phyloP scores from a whole-genome alignment of 1,139 yeast species.

The Hemisphaericaspora xylofermentans region DNA sequence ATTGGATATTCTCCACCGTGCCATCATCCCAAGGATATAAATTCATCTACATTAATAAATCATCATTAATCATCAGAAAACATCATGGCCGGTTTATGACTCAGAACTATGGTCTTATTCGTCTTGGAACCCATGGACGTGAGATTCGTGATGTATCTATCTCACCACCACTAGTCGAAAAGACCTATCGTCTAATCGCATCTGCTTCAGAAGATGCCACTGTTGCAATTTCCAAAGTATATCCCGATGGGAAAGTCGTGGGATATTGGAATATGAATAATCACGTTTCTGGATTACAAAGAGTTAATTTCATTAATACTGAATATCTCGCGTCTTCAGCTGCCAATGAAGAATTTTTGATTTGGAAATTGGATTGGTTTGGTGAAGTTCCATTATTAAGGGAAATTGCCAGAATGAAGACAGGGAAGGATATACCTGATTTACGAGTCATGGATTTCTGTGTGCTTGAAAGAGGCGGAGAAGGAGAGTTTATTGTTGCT shows the following conservation, averaged over 20 bases:
- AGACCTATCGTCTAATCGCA: constrained; percentile 43
- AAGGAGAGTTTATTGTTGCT: constrained; percentile 51
- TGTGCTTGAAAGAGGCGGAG: constrained; percentile 31
- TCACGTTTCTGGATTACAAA: constrained; percentile 88
- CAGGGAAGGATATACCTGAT: constrained; percentile 64
- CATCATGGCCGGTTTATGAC: constrained; percentile 21
- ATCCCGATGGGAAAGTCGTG: constrained; percentile 38
- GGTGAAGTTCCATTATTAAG: constrained; percentile 41
- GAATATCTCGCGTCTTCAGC: constrained; percentile 60
- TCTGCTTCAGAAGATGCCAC: constrained; percentile 92
- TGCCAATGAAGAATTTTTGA: constrained; percentile 83
- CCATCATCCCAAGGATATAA: constrained; percentile 15
- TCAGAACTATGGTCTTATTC: constrained; percentile 27
- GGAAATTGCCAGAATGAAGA: constrained; percentile 46
- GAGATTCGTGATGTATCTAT: constrained; percentile 72
- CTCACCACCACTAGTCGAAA: constrained; percentile 25
- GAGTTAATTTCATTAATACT: constrained; percentile 58
- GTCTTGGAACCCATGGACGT: constrained; percentile 82
- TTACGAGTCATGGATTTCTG: constrained; percentile 86
- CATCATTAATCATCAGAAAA: constrained; percentile 33
- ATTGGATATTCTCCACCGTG: constrained; percentile 57
- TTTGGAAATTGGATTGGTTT: constrained; percentile 62
- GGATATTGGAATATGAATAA: constrained; percentile 66
- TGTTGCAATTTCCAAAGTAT: constrained; percentile 54
- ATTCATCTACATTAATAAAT: constrained; percentile 59